phyloP scores from a whole-genome alignment of 495 filamentous ascomycete species.

The Xylaria flabelliformis region DNA sequence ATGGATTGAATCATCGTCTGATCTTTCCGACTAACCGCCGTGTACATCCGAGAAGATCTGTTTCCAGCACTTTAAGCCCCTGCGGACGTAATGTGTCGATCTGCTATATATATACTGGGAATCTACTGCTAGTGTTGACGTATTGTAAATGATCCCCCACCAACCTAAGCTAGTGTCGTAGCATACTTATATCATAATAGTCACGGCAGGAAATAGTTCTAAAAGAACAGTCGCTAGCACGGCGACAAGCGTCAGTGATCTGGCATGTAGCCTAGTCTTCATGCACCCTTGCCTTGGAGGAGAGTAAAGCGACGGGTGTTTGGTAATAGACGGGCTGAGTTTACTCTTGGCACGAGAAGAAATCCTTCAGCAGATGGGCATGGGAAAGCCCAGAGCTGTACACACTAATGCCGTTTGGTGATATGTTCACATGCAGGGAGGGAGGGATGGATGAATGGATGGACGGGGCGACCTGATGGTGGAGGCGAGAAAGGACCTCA shows the following conservation, averaged over 20 bases:
- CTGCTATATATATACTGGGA: not conserved
- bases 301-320: conserved; percentile 71
- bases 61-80: not conserved
- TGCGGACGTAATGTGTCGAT: not conserved
- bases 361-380: conserved; percentile 96
- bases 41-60: conserved; percentile 14
- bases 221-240: not conserved
- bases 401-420: conserved; percentile 92
- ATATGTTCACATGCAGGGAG: conserved; percentile 17
- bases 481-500: conserved; percentile 21
- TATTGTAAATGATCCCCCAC: not conserved
- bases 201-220: not conserved
- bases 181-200: not conserved
- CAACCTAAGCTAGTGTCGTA: not conserved
- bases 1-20: conserved; percentile 16
- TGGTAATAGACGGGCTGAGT: conserved; percentile 82
- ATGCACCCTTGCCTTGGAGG: conserved; percentile 79
- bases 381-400: conserved; percentile 86
- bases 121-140: not conserved
- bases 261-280: conserved; percentile 79
- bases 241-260: conserved; percentile 18
- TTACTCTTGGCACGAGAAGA: conserved; percentile 91
- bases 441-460: not conserved
- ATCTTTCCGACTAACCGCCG: conserved; percentile 14
- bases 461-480: not conserved